Base-by-base conservation (phyloP, 1,139 yeast species). In the Diutina sp. region DNA sequence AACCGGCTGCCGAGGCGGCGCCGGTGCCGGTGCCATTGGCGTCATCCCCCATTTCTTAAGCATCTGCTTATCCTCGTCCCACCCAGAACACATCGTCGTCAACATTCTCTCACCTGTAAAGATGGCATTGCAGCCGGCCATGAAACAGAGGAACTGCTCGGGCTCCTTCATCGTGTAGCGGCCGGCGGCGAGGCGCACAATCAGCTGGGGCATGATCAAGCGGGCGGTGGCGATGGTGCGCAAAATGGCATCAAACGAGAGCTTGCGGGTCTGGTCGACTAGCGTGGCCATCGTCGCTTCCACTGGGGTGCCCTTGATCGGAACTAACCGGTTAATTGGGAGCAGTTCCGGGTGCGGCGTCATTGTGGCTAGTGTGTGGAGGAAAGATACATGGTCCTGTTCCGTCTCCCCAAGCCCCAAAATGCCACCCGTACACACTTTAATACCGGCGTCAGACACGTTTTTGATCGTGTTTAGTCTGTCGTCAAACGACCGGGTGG, bases 81-180 rank as follows among this genome's bases (percentile, higher is more conserved):
- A 87, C 3, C 90, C 91, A 61, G 83, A 84, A 66, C 95, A 87
- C 84, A 84, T 83, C 3, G 95, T 87, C 2, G 95, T 87, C 60
- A 87, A 71, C 93, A 87, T 87, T 63, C 79, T 83, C 67, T 87
- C 86, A 28, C 95, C 95, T 0, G 93, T 87, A 67, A 87, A 87
- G 55, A 87, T 84, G 16, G 93, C 91, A 69, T 87, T 87, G 59
- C 86, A 84, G 12, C 95, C 95, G 53, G 87, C 82, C 83, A 85
- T 77, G 67, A 87, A 87, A 62, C 91, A 85, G 64, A 87, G 68
- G 58, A 85, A 80, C 65, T 87, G 95, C 62, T 87, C 91, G 59
- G 80, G 73, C 61, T 87, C 93, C 62, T 83, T 84, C 91, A 87
- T 86, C 38, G 90, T 84, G 65, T 85, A 85, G 58, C 95, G 74